Base-by-base conservation (phyloP, 225 moss, liverwort and hornwort genomes). In the Antitrichia curtipendula region DNA sequence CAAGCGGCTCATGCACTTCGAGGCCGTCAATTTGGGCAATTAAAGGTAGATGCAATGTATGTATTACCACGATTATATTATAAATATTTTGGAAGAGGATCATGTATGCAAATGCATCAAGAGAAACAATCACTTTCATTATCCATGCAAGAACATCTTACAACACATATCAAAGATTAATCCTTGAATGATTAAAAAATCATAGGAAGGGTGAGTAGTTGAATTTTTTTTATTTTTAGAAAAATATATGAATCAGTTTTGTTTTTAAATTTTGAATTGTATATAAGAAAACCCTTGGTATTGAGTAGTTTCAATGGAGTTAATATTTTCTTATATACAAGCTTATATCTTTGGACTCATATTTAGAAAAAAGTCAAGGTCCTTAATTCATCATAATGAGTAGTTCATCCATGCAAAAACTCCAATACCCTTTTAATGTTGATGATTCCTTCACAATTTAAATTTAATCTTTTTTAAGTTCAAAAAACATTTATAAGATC, bases 1-100 rank as follows among this genome's bases (percentile, higher is more conserved):
- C 95, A 91, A 88, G 98, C 98, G 6, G 91, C 88, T 43, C 95
- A 96, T 80, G 88, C 94, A 74, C 90, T 98, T 45, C 92, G 81
- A 64, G 91, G 92, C 21, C 96, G 96, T 34, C 86, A 57, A 43
- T 98, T 93, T 90, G 93, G 88, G 3, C 83, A 92, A 25, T 89
- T n/a, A 16, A 91, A 87, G 12, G 91, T 96, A 29, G 80, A 88
- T 25, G 91, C 83, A 12, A 73, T 78, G 34, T 98, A 94, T 78
- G 63, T 96, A 34, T 90, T 92, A 34, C 84, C 94, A 60, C 84
- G 80, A 38, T 6, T 88, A 5, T 96, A 95, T 52, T 92, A 92
- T 15, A 92, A 92, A 69, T 90, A 80, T 73, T 95, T 97, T 86
- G 93, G 89, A 69, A 96, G 92, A 89, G 92, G 92, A 43, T 49